Evolutionary conservation across 805 yeast species (phyloP).

Genomic region (Candida jianshihensis): DNA sequence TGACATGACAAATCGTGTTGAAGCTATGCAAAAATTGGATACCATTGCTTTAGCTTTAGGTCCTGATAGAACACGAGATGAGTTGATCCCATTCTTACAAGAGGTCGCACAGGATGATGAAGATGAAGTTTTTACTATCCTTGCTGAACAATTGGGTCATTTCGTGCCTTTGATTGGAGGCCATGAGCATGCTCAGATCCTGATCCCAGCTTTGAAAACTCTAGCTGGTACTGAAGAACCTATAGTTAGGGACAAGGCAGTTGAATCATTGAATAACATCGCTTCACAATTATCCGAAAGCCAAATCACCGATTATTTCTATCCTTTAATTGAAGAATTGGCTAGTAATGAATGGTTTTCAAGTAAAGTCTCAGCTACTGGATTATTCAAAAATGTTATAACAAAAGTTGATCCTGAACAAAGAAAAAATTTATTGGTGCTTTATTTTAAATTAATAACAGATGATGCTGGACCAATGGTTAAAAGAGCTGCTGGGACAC

Average conservation of each 20-base stretch:
- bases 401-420: conserved; percentile 46
- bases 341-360: conserved; percentile 94
- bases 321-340: conserved; percentile 71
- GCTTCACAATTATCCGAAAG: conserved; percentile 53
- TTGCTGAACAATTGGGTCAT: conserved; percentile 84
- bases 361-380: conserved; percentile 84
- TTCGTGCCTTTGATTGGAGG: conserved; percentile 93
- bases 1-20: conserved; percentile 87
- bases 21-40: conserved; percentile 89
- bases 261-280: conserved; percentile 71
- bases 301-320: conserved; percentile 59
- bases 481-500: conserved; percentile 85
- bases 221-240: conserved; percentile 95
- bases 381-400: conserved; percentile 69
- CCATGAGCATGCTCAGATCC: conserved; percentile 45
- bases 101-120: conserved; percentile 92
- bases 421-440: conserved; percentile 55
- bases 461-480: conserved; percentile 99
- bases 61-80: conserved; percentile 84
- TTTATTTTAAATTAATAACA: conserved; percentile 63
- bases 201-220: conserved; percentile 62
- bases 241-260: conserved; percentile 90
- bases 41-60: conserved; percentile 95
- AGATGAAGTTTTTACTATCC: conserved; percentile 92
- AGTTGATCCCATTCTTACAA: conserved; percentile 82